Evolutionary conservation across 2,329 filamentous ascomycete species (phyloP).

Genomic region (Aspergillus viridinutans): DNA sequence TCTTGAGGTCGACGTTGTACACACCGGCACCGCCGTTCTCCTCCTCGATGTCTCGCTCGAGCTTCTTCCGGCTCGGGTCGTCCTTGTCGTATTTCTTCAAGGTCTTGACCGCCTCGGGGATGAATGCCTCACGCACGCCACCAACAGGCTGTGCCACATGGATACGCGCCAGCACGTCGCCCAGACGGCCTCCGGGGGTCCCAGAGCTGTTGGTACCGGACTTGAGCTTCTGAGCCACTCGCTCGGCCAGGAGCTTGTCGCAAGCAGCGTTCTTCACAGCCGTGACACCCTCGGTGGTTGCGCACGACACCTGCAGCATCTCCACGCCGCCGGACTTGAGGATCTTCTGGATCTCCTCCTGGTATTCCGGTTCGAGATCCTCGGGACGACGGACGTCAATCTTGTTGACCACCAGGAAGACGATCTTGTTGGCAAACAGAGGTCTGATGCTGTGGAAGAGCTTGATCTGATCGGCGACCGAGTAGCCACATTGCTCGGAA

Average conservation of each 20-base stretch:
- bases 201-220: constrained; percentile 75
- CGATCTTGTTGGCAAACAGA: constrained; percentile 93
- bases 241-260: constrained; percentile 85
- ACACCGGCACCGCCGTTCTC: constrained; percentile 94
- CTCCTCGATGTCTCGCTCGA: constrained; percentile 83
- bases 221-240: constrained; percentile 94
- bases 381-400: constrained; percentile 87
- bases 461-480: constrained; percentile 84
- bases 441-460: constrained; percentile 97
- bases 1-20: constrained; percentile 87
- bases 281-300: constrained; percentile 90
- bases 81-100: constrained; percentile 85
- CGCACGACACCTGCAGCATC: constrained; percentile 88
- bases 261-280: constrained; percentile 93
- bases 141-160: constrained; percentile 94
- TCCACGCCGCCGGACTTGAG: constrained; percentile 87
- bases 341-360: constrained; percentile 72
- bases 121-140: constrained; percentile 76
- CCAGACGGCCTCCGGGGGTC: constrained; percentile 72
- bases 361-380: constrained; percentile 74
- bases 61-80: constrained; percentile 73
- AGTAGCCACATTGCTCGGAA: constrained; percentile 94
- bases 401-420: constrained; percentile 97
- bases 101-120: constrained; percentile 77
- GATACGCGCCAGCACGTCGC: constrained; percentile 87